Evolutionary conservation across 164 flowering plant species (phyloP).

Genomic region (Vitis amurensis): DNA sequence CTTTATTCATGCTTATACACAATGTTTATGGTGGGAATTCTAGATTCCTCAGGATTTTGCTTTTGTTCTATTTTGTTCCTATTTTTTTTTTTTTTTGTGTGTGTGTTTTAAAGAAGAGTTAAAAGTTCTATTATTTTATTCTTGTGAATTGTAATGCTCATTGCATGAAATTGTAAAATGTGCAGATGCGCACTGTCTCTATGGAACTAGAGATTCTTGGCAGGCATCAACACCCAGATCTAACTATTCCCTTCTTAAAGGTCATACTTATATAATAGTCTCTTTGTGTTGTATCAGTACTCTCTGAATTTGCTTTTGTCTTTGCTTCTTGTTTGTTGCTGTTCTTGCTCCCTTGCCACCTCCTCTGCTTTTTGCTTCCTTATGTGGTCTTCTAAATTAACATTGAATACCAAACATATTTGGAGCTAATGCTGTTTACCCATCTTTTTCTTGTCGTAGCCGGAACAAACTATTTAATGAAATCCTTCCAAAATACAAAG

Average conservation of each 20-base stretch:
- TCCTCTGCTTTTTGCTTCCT: not conserved
- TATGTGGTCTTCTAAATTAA: not conserved
- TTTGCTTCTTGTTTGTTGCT: not conserved
- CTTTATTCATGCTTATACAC: not conserved
- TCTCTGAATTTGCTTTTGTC: not conserved
- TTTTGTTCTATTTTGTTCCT: not conserved
- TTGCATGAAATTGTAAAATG: constrained; percentile 3
- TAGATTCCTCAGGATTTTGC: not conserved
- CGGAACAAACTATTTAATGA: no score
- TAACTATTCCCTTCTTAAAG: constrained; percentile 83
- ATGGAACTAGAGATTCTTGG: constrained; percentile 91
- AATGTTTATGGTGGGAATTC: not conserved
- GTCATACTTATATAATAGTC: constrained; percentile 25
- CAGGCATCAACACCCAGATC: constrained; percentile 81
- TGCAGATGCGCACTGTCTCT: constrained; percentile 82
- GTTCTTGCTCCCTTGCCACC: not conserved
- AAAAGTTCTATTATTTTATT: not conserved
- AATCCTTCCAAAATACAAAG: no score
- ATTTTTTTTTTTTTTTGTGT: not conserved
- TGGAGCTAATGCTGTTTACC: no score
- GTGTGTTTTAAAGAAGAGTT: not conserved
- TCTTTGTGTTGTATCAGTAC: not conserved
- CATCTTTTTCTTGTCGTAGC: no score
- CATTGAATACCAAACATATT: no score
- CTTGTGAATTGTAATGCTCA: not conserved